Conservation (phyloP, 2,329 filamentous ascomycete genomes). For the Sporothrix luriei region DNA sequence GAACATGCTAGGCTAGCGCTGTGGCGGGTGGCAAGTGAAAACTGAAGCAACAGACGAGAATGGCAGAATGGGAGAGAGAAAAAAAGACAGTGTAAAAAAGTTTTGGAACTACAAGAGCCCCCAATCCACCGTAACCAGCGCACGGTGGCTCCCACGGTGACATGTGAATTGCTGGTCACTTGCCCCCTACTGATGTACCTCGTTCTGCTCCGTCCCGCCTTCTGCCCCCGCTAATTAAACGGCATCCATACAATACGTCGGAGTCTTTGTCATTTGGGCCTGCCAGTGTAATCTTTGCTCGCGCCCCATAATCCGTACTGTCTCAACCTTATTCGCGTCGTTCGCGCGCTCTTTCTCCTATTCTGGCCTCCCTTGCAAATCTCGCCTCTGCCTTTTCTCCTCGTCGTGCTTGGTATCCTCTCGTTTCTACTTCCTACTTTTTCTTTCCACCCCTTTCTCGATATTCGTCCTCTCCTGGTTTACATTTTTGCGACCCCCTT, state of each 20-base stretch:
- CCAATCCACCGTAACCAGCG: not conserved
- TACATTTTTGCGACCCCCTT: slow-evolving; percentile 21
- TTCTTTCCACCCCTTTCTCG: slow-evolving; percentile 21
- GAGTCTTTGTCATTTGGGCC: slow-evolving; percentile 1
- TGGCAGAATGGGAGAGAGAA: not conserved
- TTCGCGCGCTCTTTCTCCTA: slow-evolving; percentile 13
- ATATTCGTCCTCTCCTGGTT: slow-evolving; percentile 28
- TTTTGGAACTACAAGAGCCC: slow-evolving; percentile 9
- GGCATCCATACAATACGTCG: slow-evolving; percentile 22
- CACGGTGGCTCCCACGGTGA: slow-evolving; percentile 3
- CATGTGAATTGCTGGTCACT: not conserved
- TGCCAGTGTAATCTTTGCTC: slow-evolving; percentile 14
- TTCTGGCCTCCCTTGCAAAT: slow-evolving; percentile 23
- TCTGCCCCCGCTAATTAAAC: slow-evolving; percentile 29
- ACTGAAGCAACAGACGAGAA: not conserved
- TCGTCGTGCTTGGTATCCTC: slow-evolving; percentile 28
- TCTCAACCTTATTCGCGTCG: slow-evolving; percentile 12
- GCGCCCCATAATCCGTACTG: slow-evolving; percentile 10
- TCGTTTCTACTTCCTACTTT: slow-evolving; percentile 20
- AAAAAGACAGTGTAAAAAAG: slow-evolving; percentile 1
- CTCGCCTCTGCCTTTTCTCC: slow-evolving; percentile 27
- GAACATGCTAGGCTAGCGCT: slow-evolving; percentile 2
- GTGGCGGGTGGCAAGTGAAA: slow-evolving; percentile 3
- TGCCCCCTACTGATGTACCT: slow-evolving; percentile 26
- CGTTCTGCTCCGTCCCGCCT: slow-evolving; percentile 1